Evolutionary conservation across 2,329 filamentous ascomycete species (phyloP).

Genomic region (Rhexocercosporidium sp.): DNA sequence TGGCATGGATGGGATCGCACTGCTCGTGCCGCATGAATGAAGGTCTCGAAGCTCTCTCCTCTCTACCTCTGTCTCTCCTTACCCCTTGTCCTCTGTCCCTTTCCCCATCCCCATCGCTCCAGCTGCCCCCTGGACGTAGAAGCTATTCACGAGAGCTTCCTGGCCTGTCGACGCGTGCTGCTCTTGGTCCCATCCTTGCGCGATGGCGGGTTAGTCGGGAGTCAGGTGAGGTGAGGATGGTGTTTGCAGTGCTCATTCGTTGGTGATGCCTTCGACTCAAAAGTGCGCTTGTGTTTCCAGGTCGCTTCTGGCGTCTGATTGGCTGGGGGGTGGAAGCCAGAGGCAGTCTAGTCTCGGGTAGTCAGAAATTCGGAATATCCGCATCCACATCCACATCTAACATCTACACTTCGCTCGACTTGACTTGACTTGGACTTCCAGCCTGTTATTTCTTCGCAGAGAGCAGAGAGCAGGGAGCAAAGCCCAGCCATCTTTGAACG

Average conservation of each 20-base stretch:
- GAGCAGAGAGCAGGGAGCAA: no score
- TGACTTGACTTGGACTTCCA: neutral
- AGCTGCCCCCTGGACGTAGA: conserved; percentile 28
- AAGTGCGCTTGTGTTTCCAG: conserved; percentile 25
- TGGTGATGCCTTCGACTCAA: conserved; percentile 27
- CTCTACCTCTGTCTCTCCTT: neutral
- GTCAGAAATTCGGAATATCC: no score
- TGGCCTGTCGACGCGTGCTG: conserved; percentile 36
- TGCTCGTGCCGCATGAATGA: conserved; percentile 23
- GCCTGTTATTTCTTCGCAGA: no score
- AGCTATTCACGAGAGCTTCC: conserved; percentile 31
- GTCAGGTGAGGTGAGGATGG: conserved; percentile 33
- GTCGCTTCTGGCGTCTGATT: conserved; percentile 32
- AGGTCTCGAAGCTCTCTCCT: conserved; percentile 15
- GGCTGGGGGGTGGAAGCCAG: conserved; percentile 7
- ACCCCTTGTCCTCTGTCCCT: no score
- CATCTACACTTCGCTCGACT: neutral
- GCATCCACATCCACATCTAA: no score
- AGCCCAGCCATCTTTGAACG: no score
- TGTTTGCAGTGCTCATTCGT: conserved; percentile 32
- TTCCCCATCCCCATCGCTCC: conserved; percentile 1
- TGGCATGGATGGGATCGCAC: neutral
- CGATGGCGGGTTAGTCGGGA: conserved; percentile 30
- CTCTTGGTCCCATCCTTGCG: conserved; percentile 31
- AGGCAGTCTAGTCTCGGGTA: conserved; percentile 26